Conservation (phyloP, 306 rosid genomes). For the Luffa acutangula region DNA sequence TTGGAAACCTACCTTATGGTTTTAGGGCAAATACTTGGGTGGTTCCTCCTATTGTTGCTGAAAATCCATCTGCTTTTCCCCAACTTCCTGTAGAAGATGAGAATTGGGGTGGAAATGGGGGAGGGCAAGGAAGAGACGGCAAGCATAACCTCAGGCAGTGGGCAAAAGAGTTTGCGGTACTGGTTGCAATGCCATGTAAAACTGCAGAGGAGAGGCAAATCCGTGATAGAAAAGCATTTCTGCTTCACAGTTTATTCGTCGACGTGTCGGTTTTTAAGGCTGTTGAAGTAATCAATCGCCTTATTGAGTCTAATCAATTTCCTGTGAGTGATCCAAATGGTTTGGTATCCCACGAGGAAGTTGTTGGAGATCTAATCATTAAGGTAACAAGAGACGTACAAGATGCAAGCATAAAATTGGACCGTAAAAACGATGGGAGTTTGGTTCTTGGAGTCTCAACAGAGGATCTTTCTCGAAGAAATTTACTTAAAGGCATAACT, state of each 20-base stretch:
- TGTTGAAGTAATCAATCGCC: slow-evolving; percentile 50
- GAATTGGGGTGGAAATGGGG: slow-evolving; percentile 90
- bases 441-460: slow-evolving; percentile 57
- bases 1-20: slow-evolving; percentile 96
- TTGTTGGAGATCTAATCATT: slow-evolving; percentile 57
- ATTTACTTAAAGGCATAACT: slow-evolving; percentile 92
- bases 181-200: slow-evolving; percentile 87
- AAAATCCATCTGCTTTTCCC: slow-evolving; percentile 53
- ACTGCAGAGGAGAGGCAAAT: slow-evolving; percentile 87
- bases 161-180: slow-evolving; percentile 78
- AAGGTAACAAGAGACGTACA: slow-evolving; percentile 67
- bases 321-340: slow-evolving; percentile 21
- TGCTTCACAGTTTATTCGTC: slow-evolving; percentile 88
- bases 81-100: slow-evolving; percentile 84
- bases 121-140: slow-evolving; percentile 81
- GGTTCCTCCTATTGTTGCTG: slow-evolving; percentile 87
- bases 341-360: slow-evolving; percentile 46
- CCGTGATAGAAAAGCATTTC: slow-evolving; percentile 87
- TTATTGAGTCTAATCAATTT: slow-evolving; percentile 30
- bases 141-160: slow-evolving; percentile 64
- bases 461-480: slow-evolving; percentile 71
- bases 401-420: slow-evolving; percentile 73
- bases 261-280: slow-evolving; percentile 81
- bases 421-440: slow-evolving; percentile 79
- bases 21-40: slow-evolving; percentile 97